Evolutionary conservation across 768 basidiomycete genomes (phyloP).

Genomic region (Suillus placidus): DNA sequence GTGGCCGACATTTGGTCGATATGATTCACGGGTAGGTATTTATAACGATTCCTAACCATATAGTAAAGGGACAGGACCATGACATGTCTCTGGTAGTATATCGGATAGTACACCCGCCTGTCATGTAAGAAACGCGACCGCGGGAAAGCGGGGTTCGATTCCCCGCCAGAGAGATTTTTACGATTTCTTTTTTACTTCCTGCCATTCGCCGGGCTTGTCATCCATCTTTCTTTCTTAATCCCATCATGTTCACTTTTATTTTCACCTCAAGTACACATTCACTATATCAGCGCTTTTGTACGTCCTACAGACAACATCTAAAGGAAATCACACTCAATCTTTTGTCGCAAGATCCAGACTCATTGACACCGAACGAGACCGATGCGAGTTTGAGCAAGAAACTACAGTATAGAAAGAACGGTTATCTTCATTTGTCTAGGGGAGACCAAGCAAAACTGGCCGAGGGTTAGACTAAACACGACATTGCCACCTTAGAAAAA

Average conservation of each 20-base stretch:
- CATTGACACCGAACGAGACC: neutral
- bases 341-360: neutral
- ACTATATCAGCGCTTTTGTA: neutral
- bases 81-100: constrained; percentile 32
- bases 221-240: neutral
- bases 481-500: neutral
- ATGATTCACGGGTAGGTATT: no score
- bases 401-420: no score
- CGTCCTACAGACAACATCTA: neutral
- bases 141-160: constrained; percentile 37
- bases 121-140: constrained; percentile 23
- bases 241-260: neutral
- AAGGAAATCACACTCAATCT: neutral
- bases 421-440: no score
- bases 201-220: constrained; percentile 36
- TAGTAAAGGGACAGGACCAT: neutral
- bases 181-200: constrained; percentile 58
- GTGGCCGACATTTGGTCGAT: no score
- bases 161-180: constrained; percentile 40
- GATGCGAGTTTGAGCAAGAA: neutral
- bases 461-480: no score
- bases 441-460: neutral
- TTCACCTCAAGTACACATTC: neutral
- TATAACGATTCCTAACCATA: neutral
- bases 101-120: constrained; percentile 45